These are phyloP conservation scores for Punica granatum DNA, from an alignment of 345 rosid species.

Conservation along the genomic window DNA sequence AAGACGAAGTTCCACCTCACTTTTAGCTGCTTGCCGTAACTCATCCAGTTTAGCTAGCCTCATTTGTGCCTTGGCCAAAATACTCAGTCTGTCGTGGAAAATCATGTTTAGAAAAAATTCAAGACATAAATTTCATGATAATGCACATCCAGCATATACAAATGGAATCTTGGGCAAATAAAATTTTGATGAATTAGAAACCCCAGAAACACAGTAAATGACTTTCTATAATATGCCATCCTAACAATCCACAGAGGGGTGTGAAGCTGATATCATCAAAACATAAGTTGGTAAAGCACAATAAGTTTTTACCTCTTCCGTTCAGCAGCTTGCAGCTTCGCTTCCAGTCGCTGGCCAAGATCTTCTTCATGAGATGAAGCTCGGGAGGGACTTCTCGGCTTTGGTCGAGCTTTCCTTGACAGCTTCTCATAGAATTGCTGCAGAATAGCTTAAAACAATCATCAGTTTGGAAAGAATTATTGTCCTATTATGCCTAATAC, in stretches of 20 bases:
- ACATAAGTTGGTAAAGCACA: slow-evolving; percentile 1
- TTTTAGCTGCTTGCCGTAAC: slow-evolving; percentile 87
- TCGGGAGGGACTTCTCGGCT: slow-evolving; percentile 71
- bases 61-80: slow-evolving; percentile 73
- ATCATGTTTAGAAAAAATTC: background rate
- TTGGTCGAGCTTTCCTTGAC: slow-evolving; percentile 81
- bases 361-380: slow-evolving; percentile 71
- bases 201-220: background rate
- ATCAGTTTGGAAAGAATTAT: background rate
- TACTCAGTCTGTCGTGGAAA: slow-evolving; percentile 43
- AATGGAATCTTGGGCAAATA: background rate
- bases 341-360: slow-evolving; percentile 92
- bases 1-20: slow-evolving; percentile 61
- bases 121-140: background rate
- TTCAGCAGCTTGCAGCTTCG: slow-evolving; percentile 91
- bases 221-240: background rate
- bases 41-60: slow-evolving; percentile 82
- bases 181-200: background rate
- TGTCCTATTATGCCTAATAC: background rate
- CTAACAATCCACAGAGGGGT: too few relatives aligned
- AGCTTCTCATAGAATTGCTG: slow-evolving; percentile 86
- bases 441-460: slow-evolving; percentile 1
- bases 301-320: slow-evolving; percentile 59
- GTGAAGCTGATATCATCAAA: too few relatives aligned
- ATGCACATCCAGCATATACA: background rate